Percentiles rank a stretch among this genome's conserved stretches.
phyloP scores from a whole-genome alignment of 2,329 filamentous ascomycete genomes.

The Sclerotinia nivalis region DNA sequence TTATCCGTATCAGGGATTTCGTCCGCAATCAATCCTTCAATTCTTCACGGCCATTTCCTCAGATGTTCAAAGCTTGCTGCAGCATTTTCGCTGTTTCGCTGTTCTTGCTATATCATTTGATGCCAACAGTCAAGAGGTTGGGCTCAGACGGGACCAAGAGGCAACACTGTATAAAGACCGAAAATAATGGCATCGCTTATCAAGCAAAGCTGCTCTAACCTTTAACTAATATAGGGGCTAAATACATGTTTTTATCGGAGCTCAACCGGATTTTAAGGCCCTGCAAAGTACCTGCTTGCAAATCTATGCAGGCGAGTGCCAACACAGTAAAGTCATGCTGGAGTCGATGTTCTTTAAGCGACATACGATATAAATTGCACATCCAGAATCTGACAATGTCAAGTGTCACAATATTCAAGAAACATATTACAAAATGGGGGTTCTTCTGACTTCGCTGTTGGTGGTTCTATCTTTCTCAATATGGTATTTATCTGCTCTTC shows the following conservation, averaged over 20 bases:
- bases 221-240: background rate
- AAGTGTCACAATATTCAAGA: background rate
- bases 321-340: background rate
- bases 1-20: background rate
- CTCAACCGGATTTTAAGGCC: background rate
- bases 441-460: background rate
- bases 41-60: background rate
- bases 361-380: conserved; percentile 1
- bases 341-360: background rate
- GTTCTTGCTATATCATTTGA: background rate
- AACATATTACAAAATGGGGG: background rate
- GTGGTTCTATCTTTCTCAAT: background rate
- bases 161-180: background rate
- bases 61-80: background rate
- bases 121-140: background rate
- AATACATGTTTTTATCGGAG: background rate
- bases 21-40: background rate
- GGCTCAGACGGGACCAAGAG: background rate
- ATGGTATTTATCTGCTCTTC: conserved; percentile 16
- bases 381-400: background rate
- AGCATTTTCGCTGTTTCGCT: background rate
- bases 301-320: conserved; percentile 3
- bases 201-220: background rate
- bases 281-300: background rate
- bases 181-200: background rate